Percentiles rank a stretch among this genome's conserved stretches.
Evolutionary conservation across 1,284 basidiomycete species (phyloP).

Genomic region (Marasmius sp.): DNA sequence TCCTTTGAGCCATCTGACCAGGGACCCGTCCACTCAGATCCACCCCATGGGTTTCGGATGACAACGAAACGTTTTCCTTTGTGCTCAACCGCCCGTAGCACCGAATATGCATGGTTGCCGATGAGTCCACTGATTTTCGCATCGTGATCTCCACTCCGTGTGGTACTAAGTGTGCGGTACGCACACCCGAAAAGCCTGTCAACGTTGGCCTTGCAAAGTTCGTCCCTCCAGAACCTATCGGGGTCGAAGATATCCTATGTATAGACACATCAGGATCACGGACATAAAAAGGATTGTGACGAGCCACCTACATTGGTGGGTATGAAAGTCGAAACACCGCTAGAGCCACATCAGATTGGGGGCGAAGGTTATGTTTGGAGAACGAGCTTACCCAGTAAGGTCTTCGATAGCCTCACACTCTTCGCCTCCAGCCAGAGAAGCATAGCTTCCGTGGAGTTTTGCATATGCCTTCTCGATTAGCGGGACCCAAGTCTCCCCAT

Average conservation of each 20-base stretch:
- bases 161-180: slow-evolving; percentile 33
- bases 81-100: slow-evolving; percentile 31
- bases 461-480: slow-evolving; percentile 57
- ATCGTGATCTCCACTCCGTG: slow-evolving; percentile 30
- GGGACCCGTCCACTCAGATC: slow-evolving; percentile 33
- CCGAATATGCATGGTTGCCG: slow-evolving; percentile 31
- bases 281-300: neutral
- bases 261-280: neutral
- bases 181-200: slow-evolving; percentile 49
- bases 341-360: slow-evolving; percentile 13
- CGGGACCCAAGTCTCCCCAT: slow-evolving; percentile 35
- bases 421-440: slow-evolving; percentile 37
- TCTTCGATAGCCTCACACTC: slow-evolving; percentile 48
- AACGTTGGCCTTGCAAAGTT: slow-evolving; percentile 38
- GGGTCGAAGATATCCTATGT: slow-evolving; percentile 42
- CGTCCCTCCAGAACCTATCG: slow-evolving; percentile 44
- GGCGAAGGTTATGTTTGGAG: neutral
- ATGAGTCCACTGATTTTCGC: slow-evolving; percentile 36
- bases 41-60: slow-evolving; percentile 34
- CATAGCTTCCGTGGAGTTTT: slow-evolving; percentile 49
- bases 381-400: slow-evolving; percentile 40
- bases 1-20: slow-evolving; percentile 38
- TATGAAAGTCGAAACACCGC: slow-evolving; percentile 43
- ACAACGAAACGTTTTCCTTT: slow-evolving; percentile 32
- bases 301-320: slow-evolving; percentile 31